Percentiles rank a stretch among this genome's conserved stretches.
These are phyloP conservation scores for Angomonas deanei DNA, from an alignment of 208 protist genomes.

Conservation along the genomic window DNA sequence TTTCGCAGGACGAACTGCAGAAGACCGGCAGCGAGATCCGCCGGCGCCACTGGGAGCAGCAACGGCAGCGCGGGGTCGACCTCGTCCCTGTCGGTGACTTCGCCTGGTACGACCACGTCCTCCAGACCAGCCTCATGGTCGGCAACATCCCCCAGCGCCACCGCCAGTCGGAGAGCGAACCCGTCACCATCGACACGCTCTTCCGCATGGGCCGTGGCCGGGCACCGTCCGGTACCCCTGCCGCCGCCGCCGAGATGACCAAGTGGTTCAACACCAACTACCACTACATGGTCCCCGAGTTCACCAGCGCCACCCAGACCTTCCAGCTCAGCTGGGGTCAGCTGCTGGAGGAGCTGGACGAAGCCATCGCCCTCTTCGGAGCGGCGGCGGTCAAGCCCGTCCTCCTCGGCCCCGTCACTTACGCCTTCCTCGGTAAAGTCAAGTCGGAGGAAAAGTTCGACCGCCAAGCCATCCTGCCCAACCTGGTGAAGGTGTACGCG, in stretches of 20 bases:
- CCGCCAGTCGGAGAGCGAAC: slow-evolving; percentile 6
- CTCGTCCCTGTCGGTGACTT: slow-evolving; percentile 73
- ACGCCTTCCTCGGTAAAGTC: slow-evolving; percentile 69
- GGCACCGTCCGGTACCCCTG: slow-evolving; percentile 35
- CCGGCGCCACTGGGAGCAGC: slow-evolving; percentile 35
- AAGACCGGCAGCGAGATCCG: slow-evolving; percentile 27
- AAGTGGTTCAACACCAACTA: slow-evolving; percentile 95
- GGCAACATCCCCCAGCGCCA: slow-evolving; percentile 73
- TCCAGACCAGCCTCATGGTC: slow-evolving; percentile 64
- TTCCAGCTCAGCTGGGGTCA: slow-evolving; percentile 35
- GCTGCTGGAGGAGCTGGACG: slow-evolving; percentile 51
- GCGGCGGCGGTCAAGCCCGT: slow-evolving; percentile 50
- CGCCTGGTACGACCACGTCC: slow-evolving; percentile 77
- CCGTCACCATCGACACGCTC: slow-evolving; percentile 59
- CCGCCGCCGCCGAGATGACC: slow-evolving; percentile 79
- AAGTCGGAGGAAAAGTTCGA: slow-evolving; percentile 40
- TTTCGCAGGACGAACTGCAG: slow-evolving; percentile 35
- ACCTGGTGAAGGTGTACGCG: slow-evolving; percentile 59
- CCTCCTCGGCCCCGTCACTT: slow-evolving; percentile 79
- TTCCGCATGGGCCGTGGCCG: slow-evolving; percentile 86
- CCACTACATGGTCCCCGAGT: slow-evolving; percentile 91
- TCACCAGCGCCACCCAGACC: slow-evolving; percentile 30
- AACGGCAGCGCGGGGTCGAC: slow-evolving; percentile 40
- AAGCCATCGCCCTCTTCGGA: slow-evolving; percentile 38
- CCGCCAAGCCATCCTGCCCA: slow-evolving; percentile 29